Conservation (phyloP, 371 early-diverging fungal species). For the Polyrhizophydium stewartii region DNA sequence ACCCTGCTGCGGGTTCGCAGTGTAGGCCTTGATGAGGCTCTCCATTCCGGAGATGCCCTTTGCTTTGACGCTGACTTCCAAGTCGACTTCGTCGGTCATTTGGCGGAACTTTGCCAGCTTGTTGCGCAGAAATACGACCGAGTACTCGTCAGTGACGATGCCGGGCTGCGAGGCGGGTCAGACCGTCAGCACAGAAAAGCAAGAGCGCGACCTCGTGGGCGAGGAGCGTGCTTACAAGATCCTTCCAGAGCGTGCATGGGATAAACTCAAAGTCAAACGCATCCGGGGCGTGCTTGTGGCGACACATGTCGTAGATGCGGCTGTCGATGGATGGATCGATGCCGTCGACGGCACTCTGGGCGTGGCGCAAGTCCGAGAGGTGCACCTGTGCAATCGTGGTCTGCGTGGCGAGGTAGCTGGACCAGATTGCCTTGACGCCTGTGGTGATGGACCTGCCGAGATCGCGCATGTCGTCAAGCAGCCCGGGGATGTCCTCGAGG, state of each 20-base stretch:
- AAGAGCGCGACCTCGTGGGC: too few species aligned
- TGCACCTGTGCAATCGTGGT: not conserved
- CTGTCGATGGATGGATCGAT: conserved; percentile 5
- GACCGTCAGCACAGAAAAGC: not conserved
- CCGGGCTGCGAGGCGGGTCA: conserved; percentile 5
- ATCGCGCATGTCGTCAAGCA: conserved; percentile 31
- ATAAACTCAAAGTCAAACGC: conserved; percentile 17
- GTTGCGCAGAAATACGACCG: conserved; percentile 28
- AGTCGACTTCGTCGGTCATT: conserved; percentile 15
- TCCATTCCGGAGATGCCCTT: conserved; percentile 49
- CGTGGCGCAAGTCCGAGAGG: not conserved
- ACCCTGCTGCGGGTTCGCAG: conserved; percentile 29
- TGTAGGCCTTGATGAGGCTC: conserved; percentile 42
- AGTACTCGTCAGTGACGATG: conserved; percentile 24
- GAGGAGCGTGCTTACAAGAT: conserved; percentile 25
- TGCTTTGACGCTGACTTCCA: conserved; percentile 41
- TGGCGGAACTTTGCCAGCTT: conserved; percentile 21
- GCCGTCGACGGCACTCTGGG: not conserved
- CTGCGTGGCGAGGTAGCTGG: conserved; percentile 1
- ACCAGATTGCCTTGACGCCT: conserved; percentile 18
- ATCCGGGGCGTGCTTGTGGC: not conserved
- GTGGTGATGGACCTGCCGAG: conserved; percentile 16
- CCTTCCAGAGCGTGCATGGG: conserved; percentile 33
- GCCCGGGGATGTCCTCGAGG: conserved; percentile 32
- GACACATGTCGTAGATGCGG: not conserved